Evolutionary conservation across 2,329 filamentous ascomycete species (phyloP).

Genomic region (Westerdykella ornata): DNA sequence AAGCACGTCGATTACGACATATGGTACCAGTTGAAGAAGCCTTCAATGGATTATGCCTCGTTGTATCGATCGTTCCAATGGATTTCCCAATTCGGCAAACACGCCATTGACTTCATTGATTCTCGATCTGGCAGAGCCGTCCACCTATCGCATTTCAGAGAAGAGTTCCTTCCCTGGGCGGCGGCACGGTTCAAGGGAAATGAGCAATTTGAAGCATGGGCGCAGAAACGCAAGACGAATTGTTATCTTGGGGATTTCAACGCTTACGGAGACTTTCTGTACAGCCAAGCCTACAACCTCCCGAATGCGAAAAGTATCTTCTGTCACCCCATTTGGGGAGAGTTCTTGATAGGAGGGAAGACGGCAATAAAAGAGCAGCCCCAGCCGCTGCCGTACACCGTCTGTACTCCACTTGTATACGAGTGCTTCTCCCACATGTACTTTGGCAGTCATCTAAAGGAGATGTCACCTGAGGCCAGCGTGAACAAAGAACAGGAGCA

Average conservation of each 20-base stretch:
- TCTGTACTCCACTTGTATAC: slow-evolving; percentile 65
- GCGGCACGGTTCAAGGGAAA: slow-evolving; percentile 39
- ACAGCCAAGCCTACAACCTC: slow-evolving; percentile 55
- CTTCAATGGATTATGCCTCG: slow-evolving; percentile 45
- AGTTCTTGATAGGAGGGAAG: slow-evolving; percentile 30
- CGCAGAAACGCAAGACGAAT: slow-evolving; percentile 32
- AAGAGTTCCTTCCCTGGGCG: slow-evolving; percentile 55
- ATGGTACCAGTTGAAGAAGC: slow-evolving; percentile 58
- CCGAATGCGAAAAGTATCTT: slow-evolving; percentile 29
- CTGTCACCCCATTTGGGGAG: slow-evolving; percentile 49
- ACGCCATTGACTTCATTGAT: slow-evolving; percentile 61
- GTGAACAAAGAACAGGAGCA: slow-evolving; percentile 9
- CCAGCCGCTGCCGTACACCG: slow-evolving; percentile 40
- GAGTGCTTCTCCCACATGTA: slow-evolving; percentile 58
- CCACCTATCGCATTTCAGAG: slow-evolving; percentile 51
- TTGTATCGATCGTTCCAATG: slow-evolving; percentile 54
- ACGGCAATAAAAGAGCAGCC: slow-evolving; percentile 13
- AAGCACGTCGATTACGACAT: slow-evolving; percentile 37
- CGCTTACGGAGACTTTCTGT: slow-evolving; percentile 57
- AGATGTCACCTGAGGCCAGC: slow-evolving; percentile 4
- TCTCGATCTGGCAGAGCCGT: slow-evolving; percentile 32
- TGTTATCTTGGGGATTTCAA: slow-evolving; percentile 61
- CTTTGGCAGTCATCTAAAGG: slow-evolving; percentile 50
- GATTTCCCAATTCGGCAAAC: slow-evolving; percentile 64
- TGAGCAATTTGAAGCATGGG: slow-evolving; percentile 50